Percentiles rank a stretch among this genome's conserved stretches.
These are phyloP conservation scores for Magnaporthiopsis incrustans DNA, from an alignment of 2,329 filamentous ascomycete genomes.

Conservation along the genomic window DNA sequence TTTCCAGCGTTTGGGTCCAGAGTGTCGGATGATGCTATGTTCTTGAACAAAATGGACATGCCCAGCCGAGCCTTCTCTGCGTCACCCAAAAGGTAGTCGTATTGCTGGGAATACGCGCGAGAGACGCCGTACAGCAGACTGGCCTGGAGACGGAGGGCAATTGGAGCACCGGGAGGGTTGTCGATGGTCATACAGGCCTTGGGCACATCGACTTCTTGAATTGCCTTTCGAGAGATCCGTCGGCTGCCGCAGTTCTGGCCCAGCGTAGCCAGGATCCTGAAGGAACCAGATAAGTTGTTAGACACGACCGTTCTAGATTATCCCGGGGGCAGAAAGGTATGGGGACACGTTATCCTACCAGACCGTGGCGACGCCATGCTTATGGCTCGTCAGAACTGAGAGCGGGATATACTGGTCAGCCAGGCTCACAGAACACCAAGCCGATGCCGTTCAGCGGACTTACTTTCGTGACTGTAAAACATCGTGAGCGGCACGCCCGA, in stretches of 20 bases:
- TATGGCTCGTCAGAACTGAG: conserved; percentile 69
- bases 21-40: conserved; percentile 42
- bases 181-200: conserved; percentile 87
- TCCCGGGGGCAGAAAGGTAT: not conserved
- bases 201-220: conserved; percentile 77
- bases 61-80: conserved; percentile 65
- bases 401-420: not conserved
- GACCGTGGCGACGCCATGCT: conserved; percentile 89
- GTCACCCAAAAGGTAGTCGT: conserved; percentile 75
- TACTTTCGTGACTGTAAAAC: conserved; percentile 83
- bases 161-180: conserved; percentile 66
- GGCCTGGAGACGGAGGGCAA: conserved; percentile 83
- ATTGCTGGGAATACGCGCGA: conserved; percentile 81
- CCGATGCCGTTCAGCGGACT: conserved; percentile 21
- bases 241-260: conserved; percentile 63
- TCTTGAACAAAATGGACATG: conserved; percentile 60
- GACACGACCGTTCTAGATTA: not conserved
- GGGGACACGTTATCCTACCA: conserved; percentile 53
- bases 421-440: conserved; percentile 12
- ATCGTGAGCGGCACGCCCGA: not conserved
- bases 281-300: not conserved
- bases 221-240: conserved; percentile 75
- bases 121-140: conserved; percentile 82
- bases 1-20: conserved; percentile 66
- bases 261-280: conserved; percentile 84